Conservation (phyloP, 164 flowering plant species). For the Chimonanthus praecox region DNA sequence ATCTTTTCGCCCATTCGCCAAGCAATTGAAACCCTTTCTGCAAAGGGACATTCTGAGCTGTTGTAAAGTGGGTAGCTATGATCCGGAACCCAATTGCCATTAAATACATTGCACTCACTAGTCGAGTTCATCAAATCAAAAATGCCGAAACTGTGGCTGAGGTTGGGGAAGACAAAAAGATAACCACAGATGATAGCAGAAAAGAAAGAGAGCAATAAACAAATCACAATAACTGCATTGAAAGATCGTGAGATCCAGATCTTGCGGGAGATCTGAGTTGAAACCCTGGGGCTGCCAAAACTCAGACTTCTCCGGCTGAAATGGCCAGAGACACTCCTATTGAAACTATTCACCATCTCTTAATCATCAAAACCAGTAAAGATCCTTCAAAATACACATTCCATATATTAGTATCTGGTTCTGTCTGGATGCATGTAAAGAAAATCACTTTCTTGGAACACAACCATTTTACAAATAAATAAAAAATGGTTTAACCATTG, state of each 20-base stretch:
- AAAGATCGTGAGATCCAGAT: slow-evolving; percentile 31
- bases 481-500: too few species aligned
- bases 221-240: slow-evolving; percentile 28
- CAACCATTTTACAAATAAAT: too few species aligned
- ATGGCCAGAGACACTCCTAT: slow-evolving; percentile 33
- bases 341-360: slow-evolving; percentile 38
- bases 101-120: slow-evolving; percentile 48
- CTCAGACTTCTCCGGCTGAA: slow-evolving; percentile 26
- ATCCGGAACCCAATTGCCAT: slow-evolving; percentile 73
- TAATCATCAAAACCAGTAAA: not conserved
- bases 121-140: slow-evolving; percentile 14
- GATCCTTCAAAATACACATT: not conserved
- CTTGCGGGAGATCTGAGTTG: slow-evolving; percentile 15
- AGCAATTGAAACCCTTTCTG: slow-evolving; percentile 77
- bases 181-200: slow-evolving; percentile 44
- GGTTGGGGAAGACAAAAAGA: slow-evolving; percentile 42
- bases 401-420: too few species aligned
- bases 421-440: too few species aligned
- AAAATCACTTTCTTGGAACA: too few species aligned
- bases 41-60: slow-evolving; percentile 69
- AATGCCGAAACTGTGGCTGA: slow-evolving; percentile 25
- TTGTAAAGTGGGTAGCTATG: slow-evolving; percentile 68
- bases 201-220: slow-evolving; percentile 35
- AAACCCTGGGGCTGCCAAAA: slow-evolving; percentile 41
- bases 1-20: slow-evolving; percentile 71